A percentile compares a stretch with the other conserved stretches of the same genome.
Evolutionary conservation across 2,329 filamentous ascomycete genomes (phyloP).

Genomic region (Penicillium sp.): DNA sequence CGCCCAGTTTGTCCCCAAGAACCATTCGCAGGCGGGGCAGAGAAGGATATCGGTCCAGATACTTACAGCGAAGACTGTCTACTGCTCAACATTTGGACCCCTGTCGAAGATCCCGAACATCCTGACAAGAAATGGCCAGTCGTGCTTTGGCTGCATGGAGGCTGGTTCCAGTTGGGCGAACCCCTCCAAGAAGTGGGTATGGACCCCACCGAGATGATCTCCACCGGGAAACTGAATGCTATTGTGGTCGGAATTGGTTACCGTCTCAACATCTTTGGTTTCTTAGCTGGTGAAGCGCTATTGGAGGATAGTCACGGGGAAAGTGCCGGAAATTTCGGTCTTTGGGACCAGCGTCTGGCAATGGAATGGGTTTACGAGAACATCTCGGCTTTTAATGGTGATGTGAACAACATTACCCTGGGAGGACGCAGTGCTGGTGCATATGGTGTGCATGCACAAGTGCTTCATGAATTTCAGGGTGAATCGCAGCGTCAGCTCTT

Average conservation of each 20-base stretch:
- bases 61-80: conserved; percentile 51
- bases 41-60: conserved; percentile 18
- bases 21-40: conserved; percentile 24
- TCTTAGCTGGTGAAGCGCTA: conserved; percentile 46
- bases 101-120: conserved; percentile 24
- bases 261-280: conserved; percentile 51
- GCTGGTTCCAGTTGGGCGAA: conserved; percentile 51
- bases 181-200: conserved; percentile 44
- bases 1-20: conserved; percentile 44
- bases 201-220: conserved; percentile 46
- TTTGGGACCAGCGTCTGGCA: conserved; percentile 52
- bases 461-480: conserved; percentile 43
- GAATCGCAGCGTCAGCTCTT: conserved; percentile 32
- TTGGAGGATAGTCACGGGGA: conserved; percentile 25
- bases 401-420: conserved; percentile 48
- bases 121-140: conserved; percentile 30
- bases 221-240: conserved; percentile 32
- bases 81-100: conserved; percentile 52
- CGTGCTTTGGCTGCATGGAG: conserved; percentile 41
- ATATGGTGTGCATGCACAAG: conserved; percentile 37
- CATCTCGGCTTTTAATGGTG: conserved; percentile 49
- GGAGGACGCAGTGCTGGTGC: conserved; percentile 48
- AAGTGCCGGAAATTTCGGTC: conserved; percentile 42
- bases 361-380: conserved; percentile 54
- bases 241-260: conserved; percentile 51